These are phyloP conservation scores for Ramalina peruviana DNA, from an alignment of 495 filamentous ascomycete species.

Conservation along the genomic window DNA sequence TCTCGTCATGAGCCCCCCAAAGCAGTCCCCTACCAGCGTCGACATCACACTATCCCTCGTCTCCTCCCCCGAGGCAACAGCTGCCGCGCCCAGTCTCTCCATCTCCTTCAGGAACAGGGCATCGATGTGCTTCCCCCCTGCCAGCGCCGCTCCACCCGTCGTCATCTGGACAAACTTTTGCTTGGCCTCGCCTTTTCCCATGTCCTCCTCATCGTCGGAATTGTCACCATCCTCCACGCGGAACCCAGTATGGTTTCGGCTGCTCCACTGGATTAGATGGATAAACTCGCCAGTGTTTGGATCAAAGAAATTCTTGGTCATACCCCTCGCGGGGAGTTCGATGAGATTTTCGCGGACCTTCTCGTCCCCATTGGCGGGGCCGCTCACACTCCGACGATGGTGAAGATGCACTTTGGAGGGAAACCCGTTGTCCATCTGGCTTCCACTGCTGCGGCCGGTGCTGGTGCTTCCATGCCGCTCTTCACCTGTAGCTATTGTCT, in stretches of 20 bases:
- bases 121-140: constrained; percentile 2
- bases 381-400: not conserved
- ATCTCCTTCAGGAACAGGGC: not conserved
- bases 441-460: not conserved
- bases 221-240: not conserved
- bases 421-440: too few relatives aligned
- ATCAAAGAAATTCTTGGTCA: constrained; percentile 9
- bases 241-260: not conserved
- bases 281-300: constrained; percentile 10
- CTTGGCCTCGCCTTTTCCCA: not conserved
- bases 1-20: too few relatives aligned
- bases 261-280: constrained; percentile 9
- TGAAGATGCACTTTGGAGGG: too few relatives aligned
- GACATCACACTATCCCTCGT: too few relatives aligned
- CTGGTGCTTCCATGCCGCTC: not conserved
- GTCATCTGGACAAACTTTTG: constrained; percentile 4
- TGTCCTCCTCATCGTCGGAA: not conserved
- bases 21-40: too few relatives aligned
- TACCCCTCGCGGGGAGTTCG: constrained; percentile 2
- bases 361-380: not conserved
- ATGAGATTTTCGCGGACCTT: constrained; percentile 6
- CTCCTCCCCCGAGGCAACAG: not conserved
- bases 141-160: constrained; percentile 1
- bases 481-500: not conserved
- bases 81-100: not conserved